Evolutionary conservation across 2,329 filamentous ascomycete genomes (phyloP), one percentile per base, ranked within the genome.

Genomic region (Fusarium sp.): DNA sequence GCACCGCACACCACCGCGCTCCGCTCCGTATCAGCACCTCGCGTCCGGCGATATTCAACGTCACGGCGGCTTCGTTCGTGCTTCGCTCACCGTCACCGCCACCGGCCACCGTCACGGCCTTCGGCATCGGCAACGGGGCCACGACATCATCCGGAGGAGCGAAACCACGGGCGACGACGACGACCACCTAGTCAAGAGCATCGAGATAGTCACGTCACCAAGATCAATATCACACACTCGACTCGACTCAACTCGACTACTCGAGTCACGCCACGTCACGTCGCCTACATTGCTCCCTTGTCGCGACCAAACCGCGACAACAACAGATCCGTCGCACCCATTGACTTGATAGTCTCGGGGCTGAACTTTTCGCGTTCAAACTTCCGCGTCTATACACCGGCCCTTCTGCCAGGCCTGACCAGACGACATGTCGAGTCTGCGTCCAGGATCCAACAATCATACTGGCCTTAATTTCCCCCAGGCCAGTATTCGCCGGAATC

Each of bases 401-500:
- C 67, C 56, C 48, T 62, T 62, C 54, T 61, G 59, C 67, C 63
- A 61, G 65, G 61, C 59, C 69, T 58, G 61, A 68, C 65, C 55
- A 70, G 69, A 59, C 73, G 76, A 68, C 67, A 85, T 85, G 83
- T 83, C 83, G 75, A 79, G 79, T 76, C 77, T 84, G 75, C 82
- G 83, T 70, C 82, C 82, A 63, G 83, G 82, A 73, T 78, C 83
- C 60, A 86, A 85, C 72, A 77, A 80, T 75, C 85, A 87, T 76
- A 78, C 83, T 62, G 83, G 83, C 76, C 80, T 88, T 70, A 79
- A 79, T 71, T 87, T 86, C 67, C 79, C 83, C 54, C 83, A 84
- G 77, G 80, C 82, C 72, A 76, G 77, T 74, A 70, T 86, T 62
- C 79, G 85, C 76, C 84, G 85, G 61, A 77, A 75, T 56, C 77